These are phyloP conservation scores for Exobasidium rhododendri DNA, from an alignment of 1,284 basidiomycete genomes.

Conservation along the genomic window DNA sequence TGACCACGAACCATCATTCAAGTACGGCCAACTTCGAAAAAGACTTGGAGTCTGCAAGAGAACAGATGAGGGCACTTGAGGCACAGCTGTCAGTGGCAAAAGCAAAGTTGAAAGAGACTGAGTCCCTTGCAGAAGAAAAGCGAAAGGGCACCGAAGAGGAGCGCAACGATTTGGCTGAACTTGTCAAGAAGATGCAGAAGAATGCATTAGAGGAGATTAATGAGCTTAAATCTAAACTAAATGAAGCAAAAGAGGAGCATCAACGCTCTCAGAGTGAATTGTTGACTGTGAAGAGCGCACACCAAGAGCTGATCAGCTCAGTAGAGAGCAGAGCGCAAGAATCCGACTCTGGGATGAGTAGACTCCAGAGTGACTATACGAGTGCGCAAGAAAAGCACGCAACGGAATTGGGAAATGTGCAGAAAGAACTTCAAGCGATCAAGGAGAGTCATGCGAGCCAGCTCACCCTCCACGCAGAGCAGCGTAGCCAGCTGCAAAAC, in stretches of 20 bases:
- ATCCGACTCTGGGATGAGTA: background rate
- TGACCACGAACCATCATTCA: background rate
- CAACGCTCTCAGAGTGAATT: background rate
- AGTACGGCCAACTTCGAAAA: background rate
- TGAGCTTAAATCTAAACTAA: background rate
- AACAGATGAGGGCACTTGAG: background rate
- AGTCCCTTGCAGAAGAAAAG: background rate
- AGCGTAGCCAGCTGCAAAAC: background rate
- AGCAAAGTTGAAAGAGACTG: background rate
- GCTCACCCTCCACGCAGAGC: background rate
- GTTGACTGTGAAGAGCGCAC: background rate
- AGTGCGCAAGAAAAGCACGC: background rate
- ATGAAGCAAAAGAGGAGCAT: background rate
- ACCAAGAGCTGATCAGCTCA: background rate
- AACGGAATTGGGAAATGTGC: background rate
- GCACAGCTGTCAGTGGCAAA: background rate
- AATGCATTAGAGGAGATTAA: background rate
- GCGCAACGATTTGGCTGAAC: background rate
- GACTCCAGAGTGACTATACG: background rate
- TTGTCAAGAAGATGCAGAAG: background rate
- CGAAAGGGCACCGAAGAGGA: background rate
- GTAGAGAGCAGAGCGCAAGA: background rate
- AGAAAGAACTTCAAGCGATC: background rate
- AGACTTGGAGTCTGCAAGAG: background rate
- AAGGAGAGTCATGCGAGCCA: background rate